Evolutionary conservation across 164 flowering plant species (phyloP).

Genomic region (Piper betle): DNA sequence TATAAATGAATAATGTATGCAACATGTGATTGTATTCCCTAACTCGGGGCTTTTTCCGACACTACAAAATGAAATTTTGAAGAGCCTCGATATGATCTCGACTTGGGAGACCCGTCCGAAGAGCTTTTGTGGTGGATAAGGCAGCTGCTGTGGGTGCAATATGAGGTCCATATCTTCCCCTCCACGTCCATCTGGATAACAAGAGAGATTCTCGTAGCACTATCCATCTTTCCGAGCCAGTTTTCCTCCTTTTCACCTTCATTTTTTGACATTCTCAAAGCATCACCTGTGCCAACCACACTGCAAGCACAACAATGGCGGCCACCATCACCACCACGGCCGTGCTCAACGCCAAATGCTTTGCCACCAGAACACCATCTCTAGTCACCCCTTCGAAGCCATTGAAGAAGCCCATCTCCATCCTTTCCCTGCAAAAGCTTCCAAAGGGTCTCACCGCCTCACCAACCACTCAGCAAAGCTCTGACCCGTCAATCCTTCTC

Average conservation of each 20-base stretch:
- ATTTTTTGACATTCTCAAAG: too few species aligned
- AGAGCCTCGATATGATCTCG: too few species aligned
- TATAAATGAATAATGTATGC: too few species aligned
- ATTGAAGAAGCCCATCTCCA: constrained; percentile 31
- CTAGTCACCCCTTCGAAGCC: constrained; percentile 21
- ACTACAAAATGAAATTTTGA: too few species aligned
- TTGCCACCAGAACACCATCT: constrained; percentile 24
- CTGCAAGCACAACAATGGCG: constrained; percentile 6
- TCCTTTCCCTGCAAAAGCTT: constrained; percentile 43
- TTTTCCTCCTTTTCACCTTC: too few species aligned
- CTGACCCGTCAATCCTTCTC: constrained; percentile 11
- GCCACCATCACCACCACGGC: constrained; percentile 40
- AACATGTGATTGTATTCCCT: too few species aligned
- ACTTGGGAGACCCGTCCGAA: too few species aligned
- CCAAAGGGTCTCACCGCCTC: constrained; percentile 32
- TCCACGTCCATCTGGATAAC: constrained; percentile 16
- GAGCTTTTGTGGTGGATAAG: background rate
- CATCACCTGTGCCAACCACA: background rate
- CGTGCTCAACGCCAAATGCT: constrained; percentile 39
- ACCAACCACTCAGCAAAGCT: constrained; percentile 12
- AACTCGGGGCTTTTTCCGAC: too few species aligned
- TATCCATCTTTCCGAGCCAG: too few species aligned
- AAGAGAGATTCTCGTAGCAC: too few species aligned
- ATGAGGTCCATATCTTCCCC: constrained; percentile 17
- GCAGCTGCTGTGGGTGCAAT: constrained; percentile 5